Base-by-base conservation (phyloP, 1,284 basidiomycete species). In the Trichosporon sp. region DNA sequence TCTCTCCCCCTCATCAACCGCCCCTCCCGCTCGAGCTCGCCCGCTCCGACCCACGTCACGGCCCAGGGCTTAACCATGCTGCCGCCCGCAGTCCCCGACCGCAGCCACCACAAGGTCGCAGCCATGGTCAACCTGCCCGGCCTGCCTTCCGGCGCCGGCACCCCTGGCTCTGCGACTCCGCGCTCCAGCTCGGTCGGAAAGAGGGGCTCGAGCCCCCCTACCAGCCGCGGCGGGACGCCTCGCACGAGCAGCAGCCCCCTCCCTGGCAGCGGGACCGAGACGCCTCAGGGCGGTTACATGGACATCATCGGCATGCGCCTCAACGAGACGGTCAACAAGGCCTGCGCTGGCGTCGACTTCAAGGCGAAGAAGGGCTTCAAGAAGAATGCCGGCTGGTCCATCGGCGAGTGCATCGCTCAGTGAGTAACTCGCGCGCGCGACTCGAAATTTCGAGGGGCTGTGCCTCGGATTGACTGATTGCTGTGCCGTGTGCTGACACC, bases 1-100 rank as follows among this genome's bases (percentile, higher is more conserved):
- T 80, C 81, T 25, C 79, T 83, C 31, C 81, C 81, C 51, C 80
- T 83, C 65, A 81, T 83, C 70, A 79, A 81, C 74, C 78, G 81
- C 29, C 81, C 81, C n/a, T 82, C 81, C 21, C 77, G 82, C 60
- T 76, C 81, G 18, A 68, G 80, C 18, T 81, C 81, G 11, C 82
- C 82, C 3, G 80, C 77, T 8, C 78, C 80, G 21, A 70, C 78
- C 13, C 73, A 77, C 25, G 75, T 75, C 34, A 73, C 73, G 66
- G 66, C 42, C 58, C 67, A 11, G 68, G 56, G n/a, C 29, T 32
- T 60, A 18, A 60, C 56, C 56, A 60, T 60, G 56, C 56, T 60
- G 13, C 74, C 67, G 27, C 70, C 63, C 42, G 66, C 68, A 13
- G 71, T 68, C 56, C 65, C 70, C 71, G 44, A 65, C 32, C 64